phyloP scores from a whole-genome alignment of 306 rosid species.

The Citrullus amarus region DNA sequence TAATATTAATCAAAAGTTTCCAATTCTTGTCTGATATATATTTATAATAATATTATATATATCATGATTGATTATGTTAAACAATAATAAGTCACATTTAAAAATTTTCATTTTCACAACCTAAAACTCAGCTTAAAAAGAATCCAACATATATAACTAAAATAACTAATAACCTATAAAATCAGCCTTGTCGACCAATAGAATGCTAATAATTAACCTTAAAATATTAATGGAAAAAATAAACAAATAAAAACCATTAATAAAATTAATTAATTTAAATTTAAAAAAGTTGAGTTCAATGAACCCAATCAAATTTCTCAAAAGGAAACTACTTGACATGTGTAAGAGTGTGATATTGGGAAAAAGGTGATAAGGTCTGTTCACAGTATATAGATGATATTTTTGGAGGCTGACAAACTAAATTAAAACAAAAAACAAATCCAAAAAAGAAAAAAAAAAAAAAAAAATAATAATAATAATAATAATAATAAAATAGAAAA shows the following conservation, averaged over 20 bases:
- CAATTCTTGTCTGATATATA: no score
- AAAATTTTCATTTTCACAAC: background rate
- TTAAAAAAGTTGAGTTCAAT: background rate
- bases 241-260: no score
- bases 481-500: no score
- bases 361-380: background rate
- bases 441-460: background rate
- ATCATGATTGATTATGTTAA: no score
- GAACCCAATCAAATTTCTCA: background rate
- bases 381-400: conserved; percentile 2
- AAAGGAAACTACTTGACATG: background rate
- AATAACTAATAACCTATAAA: background rate
- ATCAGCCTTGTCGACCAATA: background rate
- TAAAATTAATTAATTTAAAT: background rate
- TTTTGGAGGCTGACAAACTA: background rate
- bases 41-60: no score
- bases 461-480: no score
- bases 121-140: background rate
- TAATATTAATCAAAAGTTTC: no score
- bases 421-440: background rate
- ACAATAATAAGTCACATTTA: background rate
- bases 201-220: background rate
- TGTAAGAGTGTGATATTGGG: background rate
- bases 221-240: no score
- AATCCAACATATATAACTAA: background rate